A percentile compares a stretch with the other conserved stretches of the same genome.
These are phyloP conservation scores for Phylloboletellus chloephorus DNA, from an alignment of 1,284 basidiomycete species.

Conservation along the genomic window DNA sequence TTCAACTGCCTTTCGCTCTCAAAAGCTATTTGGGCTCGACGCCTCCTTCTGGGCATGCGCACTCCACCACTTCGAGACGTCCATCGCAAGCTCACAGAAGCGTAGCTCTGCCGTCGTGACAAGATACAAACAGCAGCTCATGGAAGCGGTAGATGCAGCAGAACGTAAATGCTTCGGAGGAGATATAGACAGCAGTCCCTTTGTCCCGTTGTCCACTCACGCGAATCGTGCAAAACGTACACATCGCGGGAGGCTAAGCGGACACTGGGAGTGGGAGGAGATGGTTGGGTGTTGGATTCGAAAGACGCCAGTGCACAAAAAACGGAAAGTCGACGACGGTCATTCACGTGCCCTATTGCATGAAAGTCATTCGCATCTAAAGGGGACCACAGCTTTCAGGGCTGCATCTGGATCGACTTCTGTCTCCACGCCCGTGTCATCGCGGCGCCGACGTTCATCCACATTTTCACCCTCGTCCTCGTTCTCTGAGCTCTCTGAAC, in stretches of 20 bases:
- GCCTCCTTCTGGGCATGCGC: conserved; percentile 51
- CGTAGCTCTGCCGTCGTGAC: conserved; percentile 24
- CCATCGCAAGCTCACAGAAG: conserved; percentile 15
- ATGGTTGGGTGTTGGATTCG: conserved; percentile 40
- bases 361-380: background rate
- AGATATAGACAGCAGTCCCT: conserved; percentile 16
- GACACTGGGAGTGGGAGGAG: conserved; percentile 44
- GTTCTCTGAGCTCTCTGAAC: conserved; percentile 14
- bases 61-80: conserved; percentile 43
- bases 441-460: conserved; percentile 2
- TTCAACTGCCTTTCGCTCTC: conserved; percentile 33
- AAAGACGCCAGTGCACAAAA: conserved; percentile 32
- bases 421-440: conserved; percentile 4
- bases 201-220: conserved; percentile 7
- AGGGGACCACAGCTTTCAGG: background rate
- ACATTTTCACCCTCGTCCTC: conserved; percentile 17
- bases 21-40: conserved; percentile 38
- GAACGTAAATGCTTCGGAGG: conserved; percentile 42
- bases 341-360: conserved; percentile 2
- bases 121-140: conserved; percentile 36
- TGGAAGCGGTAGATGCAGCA: conserved; percentile 45
- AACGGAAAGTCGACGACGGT: conserved; percentile 15
- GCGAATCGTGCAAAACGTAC: conserved; percentile 5
- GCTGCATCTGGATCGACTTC: conserved; percentile 1
- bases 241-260: conserved; percentile 17